Evolutionary conservation across 2,329 filamentous ascomycete species (phyloP), one percentile per base, ranked within the genome.

Genomic region (Pestalotiopsis sp.): DNA sequence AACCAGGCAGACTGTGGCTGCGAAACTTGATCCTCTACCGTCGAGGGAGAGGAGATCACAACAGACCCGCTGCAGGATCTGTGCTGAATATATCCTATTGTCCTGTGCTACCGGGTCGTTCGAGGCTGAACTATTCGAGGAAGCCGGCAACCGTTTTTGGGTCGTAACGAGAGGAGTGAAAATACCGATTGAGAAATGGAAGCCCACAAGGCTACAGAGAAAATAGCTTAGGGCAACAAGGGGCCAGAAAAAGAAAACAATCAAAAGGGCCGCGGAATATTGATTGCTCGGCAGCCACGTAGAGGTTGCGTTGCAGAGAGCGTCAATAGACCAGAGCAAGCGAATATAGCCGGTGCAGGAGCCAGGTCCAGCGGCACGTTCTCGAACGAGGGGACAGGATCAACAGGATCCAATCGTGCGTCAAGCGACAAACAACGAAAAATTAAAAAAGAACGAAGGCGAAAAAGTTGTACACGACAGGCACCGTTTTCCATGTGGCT

Each of bases 301-400:
- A 70, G 70, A 72, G 72, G 64, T 74, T 67, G 70, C 67, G 72
- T 71, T 73, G 70, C 71, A 73, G 70, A 71, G 31, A 36, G 31
- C 69, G 63, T 67, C 49, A 66, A 68, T 72, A 62, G 66, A 71
- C 68, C 68, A 66, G 66, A 65, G 65, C 67, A 60, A 59, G 70
- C 70, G 72, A 73, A 75, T 75, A 75, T 76, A 77, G 74, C 76
- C 75, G 75, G 73, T 56, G 73, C 57, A 69, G 66, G 69, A 41
- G 65, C 52, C 59, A 62, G 23, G 62, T 38, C 38, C 56, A 45
- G 63, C 71, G 71, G 70, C 73, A 72, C 71, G 73, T 73, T 75
- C 70, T 70, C 72, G 71, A 69, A 68, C 72, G 70, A 71, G 65
- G 69, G 72, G 71, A 69, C 65, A 63, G 69, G 69, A 72, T 69